Evolutionary conservation across 345 rosid genomes (phyloP).

Genomic region (Corchorus capsularis): DNA sequence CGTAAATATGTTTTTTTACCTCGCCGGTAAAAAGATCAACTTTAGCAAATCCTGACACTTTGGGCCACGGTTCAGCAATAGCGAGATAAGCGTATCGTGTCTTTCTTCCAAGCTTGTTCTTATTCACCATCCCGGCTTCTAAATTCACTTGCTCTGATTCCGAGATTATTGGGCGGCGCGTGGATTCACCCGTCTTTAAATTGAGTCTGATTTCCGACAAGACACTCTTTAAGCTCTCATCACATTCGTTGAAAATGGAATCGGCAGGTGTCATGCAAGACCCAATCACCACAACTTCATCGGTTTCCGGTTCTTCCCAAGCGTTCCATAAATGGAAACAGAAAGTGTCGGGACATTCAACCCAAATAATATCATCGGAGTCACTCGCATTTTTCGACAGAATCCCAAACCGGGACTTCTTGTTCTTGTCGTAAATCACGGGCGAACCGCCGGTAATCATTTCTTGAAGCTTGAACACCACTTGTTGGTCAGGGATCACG

Average conservation of each 20-base stretch:
- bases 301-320: slow-evolving; percentile 85
- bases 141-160: slow-evolving; percentile 69
- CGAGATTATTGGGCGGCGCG: slow-evolving; percentile 59
- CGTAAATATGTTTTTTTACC: slow-evolving; percentile 60
- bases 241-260: slow-evolving; percentile 91
- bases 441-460: slow-evolving; percentile 92
- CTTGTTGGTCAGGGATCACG: slow-evolving; percentile 92
- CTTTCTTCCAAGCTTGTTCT: slow-evolving; percentile 70
- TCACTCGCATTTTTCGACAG: slow-evolving; percentile 54
- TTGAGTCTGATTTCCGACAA: slow-evolving; percentile 84
- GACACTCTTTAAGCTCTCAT: slow-evolving; percentile 73
- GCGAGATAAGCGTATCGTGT: slow-evolving; percentile 81
- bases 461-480: slow-evolving; percentile 81
- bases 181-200: slow-evolving; percentile 76
- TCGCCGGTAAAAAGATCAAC: slow-evolving; percentile 81
- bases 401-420: slow-evolving; percentile 75
- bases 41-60: slow-evolving; percentile 85
- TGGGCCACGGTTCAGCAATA: slow-evolving; percentile 97
- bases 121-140: slow-evolving; percentile 98
- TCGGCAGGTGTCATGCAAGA: slow-evolving; percentile 99
- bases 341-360: slow-evolving; percentile 78
- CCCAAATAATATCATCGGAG: slow-evolving; percentile 67
- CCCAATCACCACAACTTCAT: slow-evolving; percentile 88
- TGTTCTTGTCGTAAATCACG: slow-evolving; percentile 74
- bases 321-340: slow-evolving; percentile 98